These are phyloP conservation scores for Wallacemonas collosoma DNA, from an alignment of 208 protist genomes.

Conservation along the genomic window DNA sequence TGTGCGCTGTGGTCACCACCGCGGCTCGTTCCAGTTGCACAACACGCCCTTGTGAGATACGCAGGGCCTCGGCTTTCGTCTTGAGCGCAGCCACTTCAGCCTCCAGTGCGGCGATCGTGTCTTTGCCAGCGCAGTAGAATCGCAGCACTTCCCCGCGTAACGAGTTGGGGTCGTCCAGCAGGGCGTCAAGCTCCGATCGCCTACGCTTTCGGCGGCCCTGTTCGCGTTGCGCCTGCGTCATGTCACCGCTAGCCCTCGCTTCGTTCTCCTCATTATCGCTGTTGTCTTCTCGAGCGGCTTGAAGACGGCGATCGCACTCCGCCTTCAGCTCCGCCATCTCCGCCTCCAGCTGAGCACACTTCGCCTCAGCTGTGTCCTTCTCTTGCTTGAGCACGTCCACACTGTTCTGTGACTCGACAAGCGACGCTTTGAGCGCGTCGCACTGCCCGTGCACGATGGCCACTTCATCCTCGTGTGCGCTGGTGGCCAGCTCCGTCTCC, in stretches of 20 bases:
- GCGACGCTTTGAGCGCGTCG: conserved; percentile 30
- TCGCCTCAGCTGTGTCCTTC: conserved; percentile 21
- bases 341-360: conserved; percentile 1
- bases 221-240: conserved; percentile 40
- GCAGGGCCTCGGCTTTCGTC: conserved; percentile 35
- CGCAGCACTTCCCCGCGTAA: conserved; percentile 58
- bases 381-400: conserved; percentile 28
- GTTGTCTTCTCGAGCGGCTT: conserved; percentile 1
- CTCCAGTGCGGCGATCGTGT: conserved; percentile 48
- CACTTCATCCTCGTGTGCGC: conserved; percentile 19
- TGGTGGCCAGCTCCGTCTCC: conserved; percentile 24
- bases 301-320: conserved; percentile 27
- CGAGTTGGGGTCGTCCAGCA: conserved; percentile 45
- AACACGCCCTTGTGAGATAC: conserved; percentile 49
- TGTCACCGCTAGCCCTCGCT: conserved; percentile 13
- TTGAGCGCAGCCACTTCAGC: conserved; percentile 42
- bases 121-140: conserved; percentile 74
- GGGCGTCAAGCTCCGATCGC: conserved; percentile 5
- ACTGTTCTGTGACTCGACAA: conserved; percentile 24
- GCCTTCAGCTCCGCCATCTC: conserved; percentile 31
- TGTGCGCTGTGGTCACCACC: conserved; percentile 37
- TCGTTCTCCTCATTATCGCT: conserved; percentile 17
- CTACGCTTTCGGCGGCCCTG: conserved; percentile 38
- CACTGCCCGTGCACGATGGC: conserved; percentile 1
- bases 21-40: conserved; percentile 54